A percentile compares a stretch with the other conserved stretches of the same genome.
Evolutionary conservation across 2,329 filamentous ascomycete species (phyloP).

Genomic region (Paecilomyces niveus): DNA sequence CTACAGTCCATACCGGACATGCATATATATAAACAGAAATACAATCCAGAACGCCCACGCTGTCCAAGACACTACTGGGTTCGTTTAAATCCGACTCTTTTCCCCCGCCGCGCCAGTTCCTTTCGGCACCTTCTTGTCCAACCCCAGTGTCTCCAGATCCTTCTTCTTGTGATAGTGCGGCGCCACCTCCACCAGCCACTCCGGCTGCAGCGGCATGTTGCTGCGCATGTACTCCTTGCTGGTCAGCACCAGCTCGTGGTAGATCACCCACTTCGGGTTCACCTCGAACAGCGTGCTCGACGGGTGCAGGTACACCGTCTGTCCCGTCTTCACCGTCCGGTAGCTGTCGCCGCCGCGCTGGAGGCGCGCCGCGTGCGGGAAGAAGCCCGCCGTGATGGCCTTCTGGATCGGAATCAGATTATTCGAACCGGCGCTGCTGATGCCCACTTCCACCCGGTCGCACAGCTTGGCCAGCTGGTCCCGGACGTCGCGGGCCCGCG

Average conservation of each 20-base stretch:
- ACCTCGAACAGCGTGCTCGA: conserved; percentile 71
- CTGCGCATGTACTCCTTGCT: conserved; percentile 93
- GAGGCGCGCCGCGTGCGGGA: conserved; percentile 81
- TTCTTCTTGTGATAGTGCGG: conserved; percentile 93
- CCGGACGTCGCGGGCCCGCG: conserved; percentile 79
- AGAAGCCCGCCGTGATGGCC: conserved; percentile 85
- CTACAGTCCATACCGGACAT: not conserved
- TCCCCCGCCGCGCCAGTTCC: conserved; percentile 40
- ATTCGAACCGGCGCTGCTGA: conserved; percentile 59
- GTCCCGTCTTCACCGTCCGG: conserved; percentile 82
- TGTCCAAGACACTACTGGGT: not conserved
- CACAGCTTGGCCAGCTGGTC: conserved; percentile 90
- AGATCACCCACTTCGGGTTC: conserved; percentile 81
- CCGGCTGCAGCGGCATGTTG: conserved; percentile 74
- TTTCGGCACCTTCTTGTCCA: conserved; percentile 68
- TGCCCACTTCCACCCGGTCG: conserved; percentile 78
- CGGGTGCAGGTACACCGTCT: conserved; percentile 87
- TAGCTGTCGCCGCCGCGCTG: conserved; percentile 82
- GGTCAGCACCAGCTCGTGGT: conserved; percentile 80
- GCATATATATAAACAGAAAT: not conserved
- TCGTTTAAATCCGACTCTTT: conserved; percentile 24
- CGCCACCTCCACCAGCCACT: conserved; percentile 82
- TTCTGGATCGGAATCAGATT: conserved; percentile 79
- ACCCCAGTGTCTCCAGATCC: conserved; percentile 72
- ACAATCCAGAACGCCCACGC: not conserved